phyloP scores from a whole-genome alignment of 176 grass and related monocot species.

The Coix lacrymajobi region DNA sequence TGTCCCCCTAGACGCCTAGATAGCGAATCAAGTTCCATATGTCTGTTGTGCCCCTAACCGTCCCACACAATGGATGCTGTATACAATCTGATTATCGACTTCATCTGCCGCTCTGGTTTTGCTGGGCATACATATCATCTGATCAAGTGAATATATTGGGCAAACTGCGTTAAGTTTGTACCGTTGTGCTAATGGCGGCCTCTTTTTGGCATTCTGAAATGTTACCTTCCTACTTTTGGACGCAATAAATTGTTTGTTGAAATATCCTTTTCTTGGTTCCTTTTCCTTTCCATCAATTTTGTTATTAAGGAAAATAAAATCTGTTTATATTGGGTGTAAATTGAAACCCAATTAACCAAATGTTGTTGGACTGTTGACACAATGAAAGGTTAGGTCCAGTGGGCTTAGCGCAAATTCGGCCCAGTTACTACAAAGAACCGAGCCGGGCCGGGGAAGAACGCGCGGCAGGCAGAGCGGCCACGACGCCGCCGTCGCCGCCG shows the following conservation, averaged over 20 bases:
- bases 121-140: background rate
- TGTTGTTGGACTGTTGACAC: background rate
- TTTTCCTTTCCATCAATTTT: background rate
- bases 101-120: background rate
- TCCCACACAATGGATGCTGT: background rate
- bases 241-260: background rate
- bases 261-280: background rate
- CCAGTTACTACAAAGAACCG: background rate
- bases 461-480: slow-evolving; percentile 34
- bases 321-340: background rate
- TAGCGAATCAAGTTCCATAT: background rate
- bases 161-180: background rate
- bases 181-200: background rate
- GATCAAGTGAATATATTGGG: slow-evolving; percentile 8
- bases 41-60: slow-evolving; percentile 18
- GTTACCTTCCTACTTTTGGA: background rate
- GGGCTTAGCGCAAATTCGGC: too few species aligned
- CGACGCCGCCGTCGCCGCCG: slow-evolving; percentile 11
- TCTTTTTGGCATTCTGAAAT: background rate
- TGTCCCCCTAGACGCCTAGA: slow-evolving; percentile 37
- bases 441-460: background rate
- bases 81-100: slow-evolving; percentile 18
- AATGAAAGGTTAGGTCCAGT: background rate
- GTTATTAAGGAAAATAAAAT: background rate
- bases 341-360: background rate